Evolutionary conservation across 768 basidiomycete genomes (phyloP), one percentile per base, ranked within the genome.

Genomic region (Rhizopogon rudus): DNA sequence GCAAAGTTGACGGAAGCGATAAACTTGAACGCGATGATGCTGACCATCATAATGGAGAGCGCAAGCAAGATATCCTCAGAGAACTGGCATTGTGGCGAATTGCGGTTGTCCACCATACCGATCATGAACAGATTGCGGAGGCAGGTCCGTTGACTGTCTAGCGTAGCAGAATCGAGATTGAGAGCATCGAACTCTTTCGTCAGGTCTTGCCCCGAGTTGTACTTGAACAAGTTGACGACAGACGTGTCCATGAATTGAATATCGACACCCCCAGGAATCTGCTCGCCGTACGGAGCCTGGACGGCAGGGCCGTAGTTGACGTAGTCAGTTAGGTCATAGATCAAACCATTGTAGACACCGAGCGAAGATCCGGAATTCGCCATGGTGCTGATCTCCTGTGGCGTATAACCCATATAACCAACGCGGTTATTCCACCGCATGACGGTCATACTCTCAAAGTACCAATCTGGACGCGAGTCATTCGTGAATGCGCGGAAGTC

Each of bases 381-480:
- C 79, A 86, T 81, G 60, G 80, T 82, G 61, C 75, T 78, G 66
- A 97, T 81, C 57, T 88, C 84, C 64, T 81, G 81, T 14, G 86
- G 83, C 0, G 90, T 90, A 65, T 82, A 88, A 0, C 94, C 96
- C 50, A 96, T 65, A 67, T 95, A 98, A 0, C 97, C 97, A 40
- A 85, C 81, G 40, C 96, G 89, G 62, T 83, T 84, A 52, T 83
- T 87, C 77, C 88, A 97, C 6, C 97, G 89, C 88, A 99, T 87
- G 66, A 81, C 69, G 3, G 91, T 89, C 97, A 99, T 98, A 56
- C 77, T 78, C 73, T 98, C 89, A 60, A 90, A 94, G 70, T 98
- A 99, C 97, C 97, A 99, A 66, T 99, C 97, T 0, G 97, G 96
- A 8, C 97, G 83, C 0, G 88, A 87, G 65, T 98, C 96, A 56